Evolutionary conservation across 768 basidiomycete species (phyloP).

Genomic region (Suillus ampliporus): DNA sequence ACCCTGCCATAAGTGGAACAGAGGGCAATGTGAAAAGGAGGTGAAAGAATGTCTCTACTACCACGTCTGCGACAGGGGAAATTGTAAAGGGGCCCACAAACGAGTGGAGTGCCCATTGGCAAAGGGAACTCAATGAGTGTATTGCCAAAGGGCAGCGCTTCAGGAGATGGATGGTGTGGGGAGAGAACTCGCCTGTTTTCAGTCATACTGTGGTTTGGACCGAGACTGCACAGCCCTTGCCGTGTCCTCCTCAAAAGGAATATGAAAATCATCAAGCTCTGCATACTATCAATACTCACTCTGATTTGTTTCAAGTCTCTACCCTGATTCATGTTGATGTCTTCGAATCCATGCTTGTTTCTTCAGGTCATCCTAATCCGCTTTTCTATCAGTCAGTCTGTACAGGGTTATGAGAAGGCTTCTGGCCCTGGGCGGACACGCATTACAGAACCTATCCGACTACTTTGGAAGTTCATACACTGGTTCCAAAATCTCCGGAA

Average conservation of each 20-base stretch:
- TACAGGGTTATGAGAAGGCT: slow-evolving; percentile 40
- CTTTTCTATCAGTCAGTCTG: slow-evolving; percentile 42
- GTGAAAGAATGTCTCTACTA: background rate
- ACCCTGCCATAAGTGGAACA: background rate
- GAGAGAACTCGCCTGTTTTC: background rate
- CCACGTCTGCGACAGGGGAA: background rate
- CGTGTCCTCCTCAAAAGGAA: slow-evolving; percentile 20
- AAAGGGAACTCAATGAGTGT: background rate
- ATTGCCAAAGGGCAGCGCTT: background rate
- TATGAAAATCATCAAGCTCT: background rate
- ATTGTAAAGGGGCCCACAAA: background rate
- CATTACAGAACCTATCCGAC: slow-evolving; percentile 22
- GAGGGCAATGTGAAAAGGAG: background rate
- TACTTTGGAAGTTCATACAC: slow-evolving; percentile 30
- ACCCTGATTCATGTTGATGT: slow-evolving; percentile 42
- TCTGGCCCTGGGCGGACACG: slow-evolving; percentile 50
- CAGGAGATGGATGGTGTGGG: background rate
- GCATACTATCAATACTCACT: slow-evolving; percentile 31
- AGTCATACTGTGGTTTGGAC: background rate
- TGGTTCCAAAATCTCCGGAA: slow-evolving; percentile 11
- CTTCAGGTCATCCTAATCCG: slow-evolving; percentile 41
- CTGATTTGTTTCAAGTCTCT: slow-evolving; percentile 42
- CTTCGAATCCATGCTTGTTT: slow-evolving; percentile 33
- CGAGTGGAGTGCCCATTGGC: background rate
- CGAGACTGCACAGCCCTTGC: background rate